Conservation (phyloP, 495 filamentous ascomycete species). For the Trichoderma erinaceum region DNA sequence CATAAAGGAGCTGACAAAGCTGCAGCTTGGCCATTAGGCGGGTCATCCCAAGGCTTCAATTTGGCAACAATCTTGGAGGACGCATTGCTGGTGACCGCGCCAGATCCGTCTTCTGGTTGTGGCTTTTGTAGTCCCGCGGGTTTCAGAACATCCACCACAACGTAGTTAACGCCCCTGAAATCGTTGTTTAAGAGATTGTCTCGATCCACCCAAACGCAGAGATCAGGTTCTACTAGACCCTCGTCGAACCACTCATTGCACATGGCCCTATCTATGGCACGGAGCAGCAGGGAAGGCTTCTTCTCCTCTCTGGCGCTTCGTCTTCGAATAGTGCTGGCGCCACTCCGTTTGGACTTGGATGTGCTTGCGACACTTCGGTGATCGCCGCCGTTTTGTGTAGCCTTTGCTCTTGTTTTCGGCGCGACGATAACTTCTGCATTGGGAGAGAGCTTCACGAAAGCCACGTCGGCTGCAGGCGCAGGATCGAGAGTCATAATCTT, state of each 20-base stretch:
- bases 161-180: slow-evolving; percentile 66
- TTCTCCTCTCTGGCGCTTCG: slow-evolving; percentile 56
- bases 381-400: slow-evolving; percentile 42
- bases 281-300: slow-evolving; percentile 62
- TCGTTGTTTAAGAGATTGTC: slow-evolving; percentile 62
- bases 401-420: slow-evolving; percentile 61
- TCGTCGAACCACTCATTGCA: slow-evolving; percentile 70
- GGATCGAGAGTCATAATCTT: slow-evolving; percentile 73
- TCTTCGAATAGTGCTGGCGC: slow-evolving; percentile 58
- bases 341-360: slow-evolving; percentile 62
- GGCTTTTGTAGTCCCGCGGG: slow-evolving; percentile 75
- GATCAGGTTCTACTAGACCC: slow-evolving; percentile 45
- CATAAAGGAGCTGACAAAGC: slow-evolving; percentile 73
- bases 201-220: slow-evolving; percentile 78
- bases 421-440: slow-evolving; percentile 96
- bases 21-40: slow-evolving; percentile 70
- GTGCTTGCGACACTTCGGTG: slow-evolving; percentile 65
- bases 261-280: slow-evolving; percentile 63
- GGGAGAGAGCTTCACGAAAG: slow-evolving; percentile 86
- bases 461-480: slow-evolving; percentile 56
- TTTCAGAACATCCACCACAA: slow-evolving; percentile 68
- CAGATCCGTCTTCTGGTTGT: slow-evolving; percentile 55
- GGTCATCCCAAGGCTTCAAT: slow-evolving; percentile 73
- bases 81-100: slow-evolving; percentile 44
- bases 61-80: slow-evolving; percentile 69